Percentiles rank a stretch among this genome's conserved stretches.
Conservation (phyloP, 2,329 filamentous ascomycete species). For the Rhynchosporium graminicola region DNA sequence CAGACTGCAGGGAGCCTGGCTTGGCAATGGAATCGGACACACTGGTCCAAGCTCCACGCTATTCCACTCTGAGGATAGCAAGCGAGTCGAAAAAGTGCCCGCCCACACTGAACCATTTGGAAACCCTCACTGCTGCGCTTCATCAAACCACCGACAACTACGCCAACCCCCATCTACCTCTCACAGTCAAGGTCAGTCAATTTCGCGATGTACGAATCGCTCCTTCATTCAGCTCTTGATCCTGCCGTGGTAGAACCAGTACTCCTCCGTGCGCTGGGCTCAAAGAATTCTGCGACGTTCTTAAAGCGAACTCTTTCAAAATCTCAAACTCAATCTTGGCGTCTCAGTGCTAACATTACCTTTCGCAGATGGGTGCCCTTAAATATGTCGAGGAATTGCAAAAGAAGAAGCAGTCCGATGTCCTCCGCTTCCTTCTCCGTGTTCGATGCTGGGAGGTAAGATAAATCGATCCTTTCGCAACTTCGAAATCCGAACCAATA, state of each 20-base stretch:
- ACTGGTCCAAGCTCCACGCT: too few species aligned
- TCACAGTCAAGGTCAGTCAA: constrained; percentile 25
- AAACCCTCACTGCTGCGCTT: neutral
- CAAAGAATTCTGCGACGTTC: neutral
- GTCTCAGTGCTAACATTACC: neutral
- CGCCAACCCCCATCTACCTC: constrained; percentile 20
- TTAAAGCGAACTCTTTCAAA: neutral
- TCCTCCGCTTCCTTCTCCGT: constrained; percentile 99
- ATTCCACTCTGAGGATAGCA: neutral
- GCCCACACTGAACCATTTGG: constrained; percentile 1
- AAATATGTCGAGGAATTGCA: constrained; percentile 99
- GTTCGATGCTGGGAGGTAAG: constrained; percentile 99
- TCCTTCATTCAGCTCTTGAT: neutral
- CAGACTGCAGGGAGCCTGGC: neutral
- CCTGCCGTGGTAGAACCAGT: neutral
- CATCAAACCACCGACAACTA: constrained; percentile 22
- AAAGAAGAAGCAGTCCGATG: constrained; percentile 99
- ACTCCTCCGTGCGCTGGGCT: neutral
- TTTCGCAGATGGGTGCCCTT: constrained; percentile 74
- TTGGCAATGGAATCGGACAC: too few species aligned
- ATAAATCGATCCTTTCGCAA: constrained; percentile 46
- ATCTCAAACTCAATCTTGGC: neutral
- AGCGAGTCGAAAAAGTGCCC: neutral
- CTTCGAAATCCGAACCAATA: constrained; percentile 37
- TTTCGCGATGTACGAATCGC: neutral